Evolutionary conservation across 106 monocot genomes (phyloP), one percentile per base, ranked within the genome.

Genomic region (Dioscorea dumetorum): DNA sequence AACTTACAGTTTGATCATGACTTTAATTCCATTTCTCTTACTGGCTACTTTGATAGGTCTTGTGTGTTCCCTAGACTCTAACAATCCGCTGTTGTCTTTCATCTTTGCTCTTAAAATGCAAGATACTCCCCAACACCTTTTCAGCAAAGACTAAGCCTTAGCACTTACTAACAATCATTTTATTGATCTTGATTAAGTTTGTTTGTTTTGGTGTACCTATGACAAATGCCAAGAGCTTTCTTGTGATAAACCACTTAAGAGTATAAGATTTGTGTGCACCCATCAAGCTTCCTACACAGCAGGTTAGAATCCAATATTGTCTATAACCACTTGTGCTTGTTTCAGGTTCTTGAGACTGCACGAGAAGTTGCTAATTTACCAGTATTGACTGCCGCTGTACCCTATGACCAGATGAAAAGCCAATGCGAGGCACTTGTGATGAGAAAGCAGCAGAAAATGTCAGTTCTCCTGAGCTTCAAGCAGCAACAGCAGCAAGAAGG

Each of bases 391-490:
- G 62, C 74, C n/a, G 79, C 84, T 21, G 75, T 97, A 57, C 87
- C 97, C 12, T 97, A 92, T 69, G 92, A 97, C 33, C 84, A 97
- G 67, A 90, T 97, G 89, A 97, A 89, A 69, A 86, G 66, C 78
- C 88, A 87, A 24, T 92, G 97, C 70, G 97, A 97, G 67, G 92
- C 97, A 31, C 92, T 97, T 60, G 79, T 97, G 2, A 66, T 87
- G 49, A 89, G 80, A 54, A 97, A 97, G 62, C 97, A 92, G 24
- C 87, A 92, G 76, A 97, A 97, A 76, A 86, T 92, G 92, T 89
- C 97, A 5, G 88, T 87, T 49, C 88, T 95, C 66, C 78, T 74
- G 60, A 92, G 86, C 81, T 85, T 97, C 68, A 92, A 86, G 65
- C 69, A 74, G 22, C 80, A 79, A 22, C 56, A 71, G 63, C 41